These are phyloP conservation scores for Pestalotiopsis sp. DNA, from an alignment of 2,329 filamentous ascomycete species.

Conservation along the genomic window DNA sequence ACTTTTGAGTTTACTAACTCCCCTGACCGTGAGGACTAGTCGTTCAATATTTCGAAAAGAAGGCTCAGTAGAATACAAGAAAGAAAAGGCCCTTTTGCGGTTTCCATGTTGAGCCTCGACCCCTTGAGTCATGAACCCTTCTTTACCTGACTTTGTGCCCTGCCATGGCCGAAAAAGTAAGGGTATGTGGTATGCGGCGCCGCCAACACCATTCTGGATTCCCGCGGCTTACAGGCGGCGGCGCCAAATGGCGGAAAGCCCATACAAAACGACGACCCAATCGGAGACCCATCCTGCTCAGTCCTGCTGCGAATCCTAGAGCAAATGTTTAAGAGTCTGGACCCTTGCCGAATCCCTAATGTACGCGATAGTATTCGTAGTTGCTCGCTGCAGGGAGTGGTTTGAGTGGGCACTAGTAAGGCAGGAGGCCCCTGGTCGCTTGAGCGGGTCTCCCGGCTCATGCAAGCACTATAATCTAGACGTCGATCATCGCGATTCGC, in stretches of 20 bases:
- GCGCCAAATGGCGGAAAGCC: not conserved
- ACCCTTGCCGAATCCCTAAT: not conserved
- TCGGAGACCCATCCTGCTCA: not conserved
- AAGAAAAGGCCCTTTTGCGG: not conserved
- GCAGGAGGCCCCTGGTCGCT: not conserved
- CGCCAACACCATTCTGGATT: not conserved
- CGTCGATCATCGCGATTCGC: not conserved
- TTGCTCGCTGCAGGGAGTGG: not conserved
- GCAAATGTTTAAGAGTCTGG: not conserved
- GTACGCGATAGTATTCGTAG: not conserved
- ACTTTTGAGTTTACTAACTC: not conserved
- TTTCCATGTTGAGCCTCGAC: not conserved
- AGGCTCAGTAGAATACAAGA: not conserved
- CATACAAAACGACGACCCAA: not conserved
- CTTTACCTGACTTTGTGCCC: not conserved
- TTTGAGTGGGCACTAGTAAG: not conserved
- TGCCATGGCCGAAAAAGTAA: not conserved
- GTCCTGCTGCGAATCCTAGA: not conserved
- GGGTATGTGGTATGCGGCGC: not conserved
- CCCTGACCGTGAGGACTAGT: not conserved
- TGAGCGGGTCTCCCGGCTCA: slow-evolving; percentile 1
- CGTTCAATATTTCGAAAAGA: not conserved
- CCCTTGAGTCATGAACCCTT: not conserved
- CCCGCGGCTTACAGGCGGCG: not conserved
- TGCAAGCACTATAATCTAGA: slow-evolving; percentile 7